phyloP scores from a whole-genome alignment of 768 basidiomycete genomes.

The Amylocystis lapponica region DNA sequence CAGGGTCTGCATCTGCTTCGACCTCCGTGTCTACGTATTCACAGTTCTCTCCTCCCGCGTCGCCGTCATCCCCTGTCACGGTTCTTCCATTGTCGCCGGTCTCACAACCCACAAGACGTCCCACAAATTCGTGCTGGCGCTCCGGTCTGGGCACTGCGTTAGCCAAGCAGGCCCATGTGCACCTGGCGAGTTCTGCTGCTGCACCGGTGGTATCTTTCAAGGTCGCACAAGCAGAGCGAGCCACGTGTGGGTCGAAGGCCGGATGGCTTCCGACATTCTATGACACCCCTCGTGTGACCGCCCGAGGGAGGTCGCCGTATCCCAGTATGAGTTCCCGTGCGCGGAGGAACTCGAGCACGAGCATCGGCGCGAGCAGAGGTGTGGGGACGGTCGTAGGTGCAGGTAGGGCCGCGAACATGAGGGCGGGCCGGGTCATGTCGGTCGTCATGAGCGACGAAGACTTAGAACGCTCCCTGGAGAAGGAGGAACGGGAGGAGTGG shows the following conservation, averaged over 20 bases:
- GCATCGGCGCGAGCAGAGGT: conserved; percentile 4
- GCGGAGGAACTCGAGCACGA: conserved; percentile 5
- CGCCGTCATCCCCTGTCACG: conserved; percentile 1
- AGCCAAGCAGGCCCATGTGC: not conserved
- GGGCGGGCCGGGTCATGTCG: conserved; percentile 1
- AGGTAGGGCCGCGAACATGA: conserved; percentile 7
- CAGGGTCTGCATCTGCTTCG: conserved; percentile 1
- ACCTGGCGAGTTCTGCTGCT: conserved; percentile 5
- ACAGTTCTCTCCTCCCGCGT: not conserved
- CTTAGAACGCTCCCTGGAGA: conserved; percentile 12
- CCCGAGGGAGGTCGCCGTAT: conserved; percentile 6
- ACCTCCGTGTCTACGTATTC: not conserved
- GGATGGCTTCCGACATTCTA: too few species aligned
- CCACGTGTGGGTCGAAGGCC: not conserved
- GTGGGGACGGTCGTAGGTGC: conserved; percentile 9
- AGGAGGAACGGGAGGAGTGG: not conserved
- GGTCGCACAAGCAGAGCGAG: conserved; percentile 9
- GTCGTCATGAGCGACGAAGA: conserved; percentile 13
- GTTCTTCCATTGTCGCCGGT: not conserved
- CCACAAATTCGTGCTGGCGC: not conserved
- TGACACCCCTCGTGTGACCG: not conserved
- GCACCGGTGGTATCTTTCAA: conserved; percentile 11
- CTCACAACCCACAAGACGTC: not conserved
- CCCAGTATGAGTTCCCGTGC: conserved; percentile 1
- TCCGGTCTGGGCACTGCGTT: too few species aligned